phyloP scores from a whole-genome alignment of 257 asterid genomes.

The Solanum dulcamara region DNA sequence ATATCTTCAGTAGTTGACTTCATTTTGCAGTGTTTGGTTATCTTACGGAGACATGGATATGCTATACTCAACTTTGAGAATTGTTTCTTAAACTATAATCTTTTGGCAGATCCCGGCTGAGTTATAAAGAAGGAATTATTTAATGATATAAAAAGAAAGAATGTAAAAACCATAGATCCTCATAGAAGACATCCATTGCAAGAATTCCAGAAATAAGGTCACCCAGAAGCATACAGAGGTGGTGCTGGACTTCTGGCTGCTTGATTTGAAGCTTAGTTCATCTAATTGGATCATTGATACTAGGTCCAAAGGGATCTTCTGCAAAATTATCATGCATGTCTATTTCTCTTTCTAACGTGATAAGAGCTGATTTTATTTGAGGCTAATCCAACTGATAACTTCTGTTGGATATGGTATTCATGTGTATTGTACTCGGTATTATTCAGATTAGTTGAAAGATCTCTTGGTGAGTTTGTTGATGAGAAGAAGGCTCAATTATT shows the following conservation, averaged over 20 bases:
- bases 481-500: constrained; percentile 62
- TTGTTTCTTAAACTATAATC: not conserved
- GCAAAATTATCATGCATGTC: not conserved
- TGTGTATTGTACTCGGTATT: constrained; percentile 1
- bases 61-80: not conserved
- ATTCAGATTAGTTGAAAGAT: constrained; percentile 58
- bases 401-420: not conserved
- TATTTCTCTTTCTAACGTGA: not conserved
- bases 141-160: not conserved
- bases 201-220: not conserved
- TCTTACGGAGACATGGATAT: not conserved
- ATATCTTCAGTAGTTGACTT: not conserved
- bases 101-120: not conserved
- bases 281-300: not conserved
- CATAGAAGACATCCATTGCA: not conserved
- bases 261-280: not conserved
- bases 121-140: not conserved
- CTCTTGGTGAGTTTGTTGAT: constrained; percentile 77
- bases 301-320: not conserved
- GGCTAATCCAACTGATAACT: not conserved
- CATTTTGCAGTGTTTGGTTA: not conserved
- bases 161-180: not conserved
- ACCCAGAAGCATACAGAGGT: not conserved
- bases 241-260: not conserved
- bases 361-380: not conserved